Percentiles rank a stretch among this genome's conserved stretches.
phyloP scores from a whole-genome alignment of 2,329 filamentous ascomycete genomes.

The Emergomyces africanus region DNA sequence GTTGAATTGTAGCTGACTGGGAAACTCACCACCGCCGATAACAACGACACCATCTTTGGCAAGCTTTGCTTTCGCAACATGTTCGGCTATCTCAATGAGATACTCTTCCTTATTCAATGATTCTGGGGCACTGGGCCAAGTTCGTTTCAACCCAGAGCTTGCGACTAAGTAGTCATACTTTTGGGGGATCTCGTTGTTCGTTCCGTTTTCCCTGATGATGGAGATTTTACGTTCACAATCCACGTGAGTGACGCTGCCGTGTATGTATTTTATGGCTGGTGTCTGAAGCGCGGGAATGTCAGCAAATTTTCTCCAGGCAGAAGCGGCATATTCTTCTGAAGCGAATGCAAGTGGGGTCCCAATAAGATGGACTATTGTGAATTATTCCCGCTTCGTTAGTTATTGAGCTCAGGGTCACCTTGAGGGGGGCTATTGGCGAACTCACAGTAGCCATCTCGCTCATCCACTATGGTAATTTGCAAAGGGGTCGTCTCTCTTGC shows the following conservation, averaged over 20 bases:
- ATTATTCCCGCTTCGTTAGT: not conserved
- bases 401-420: constrained; percentile 1
- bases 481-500: constrained; percentile 36
- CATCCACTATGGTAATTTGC: constrained; percentile 59
- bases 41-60: constrained; percentile 51
- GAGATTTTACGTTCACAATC: constrained; percentile 49
- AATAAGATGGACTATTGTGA: constrained; percentile 57
- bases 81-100: constrained; percentile 46
- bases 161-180: constrained; percentile 65
- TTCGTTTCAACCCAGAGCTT: constrained; percentile 55
- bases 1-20: not conserved
- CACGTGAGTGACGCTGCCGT: constrained; percentile 50
- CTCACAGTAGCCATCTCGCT: constrained; percentile 64
- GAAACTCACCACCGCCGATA: constrained; percentile 51
- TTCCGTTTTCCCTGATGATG: constrained; percentile 39
- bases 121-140: constrained; percentile 61
- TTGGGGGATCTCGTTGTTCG: constrained; percentile 27
- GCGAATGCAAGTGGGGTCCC: constrained; percentile 61
- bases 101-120: constrained; percentile 50
- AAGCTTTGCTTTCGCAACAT: constrained; percentile 43
- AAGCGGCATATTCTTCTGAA: constrained; percentile 48
- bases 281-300: constrained; percentile 55
- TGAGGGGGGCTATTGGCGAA: constrained; percentile 5
- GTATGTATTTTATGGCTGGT: constrained; percentile 50
- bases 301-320: constrained; percentile 57